A percentile compares a stretch with the other conserved stretches of the same genome.
Evolutionary conservation across 2,329 filamentous ascomycete genomes (phyloP).

Genomic region (Emmonsia crescens): DNA sequence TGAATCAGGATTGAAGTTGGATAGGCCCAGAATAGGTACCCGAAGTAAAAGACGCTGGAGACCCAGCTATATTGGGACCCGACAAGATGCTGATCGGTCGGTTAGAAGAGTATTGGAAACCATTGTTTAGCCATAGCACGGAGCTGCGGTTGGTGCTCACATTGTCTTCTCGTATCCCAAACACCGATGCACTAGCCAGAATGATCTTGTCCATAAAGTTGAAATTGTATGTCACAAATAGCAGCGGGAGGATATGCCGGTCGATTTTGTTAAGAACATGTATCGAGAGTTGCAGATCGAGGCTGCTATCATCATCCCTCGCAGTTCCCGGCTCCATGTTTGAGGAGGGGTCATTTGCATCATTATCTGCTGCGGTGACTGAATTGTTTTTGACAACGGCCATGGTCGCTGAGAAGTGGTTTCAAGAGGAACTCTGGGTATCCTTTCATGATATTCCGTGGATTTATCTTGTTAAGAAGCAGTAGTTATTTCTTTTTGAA

Average conservation of each 20-base stretch:
- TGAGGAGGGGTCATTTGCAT: not conserved
- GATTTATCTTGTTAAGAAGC: not conserved
- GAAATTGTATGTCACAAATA: constrained; percentile 49
- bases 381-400: not conserved
- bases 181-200: constrained; percentile 45
- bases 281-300: not conserved
- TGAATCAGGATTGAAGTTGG: constrained; percentile 33
- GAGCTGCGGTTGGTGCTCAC: not conserved
- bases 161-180: constrained; percentile 35
- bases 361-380: no score
- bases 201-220: constrained; percentile 55
- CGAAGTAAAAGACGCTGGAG: constrained; percentile 43
- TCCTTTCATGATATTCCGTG: not conserved
- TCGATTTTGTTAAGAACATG: constrained; percentile 47
- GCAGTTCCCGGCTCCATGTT: not conserved
- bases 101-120: constrained; percentile 21
- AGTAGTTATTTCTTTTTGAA: not conserved
- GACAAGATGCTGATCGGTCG: constrained; percentile 29
- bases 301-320: not conserved
- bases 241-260: constrained; percentile 42
- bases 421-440: not conserved
- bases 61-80: constrained; percentile 43
- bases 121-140: not conserved
- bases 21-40: constrained; percentile 39
- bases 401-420: not conserved